These are phyloP conservation scores for Ramularia endophylla DNA, from an alignment of 2,329 filamentous ascomycete genomes.

Conservation along the genomic window DNA sequence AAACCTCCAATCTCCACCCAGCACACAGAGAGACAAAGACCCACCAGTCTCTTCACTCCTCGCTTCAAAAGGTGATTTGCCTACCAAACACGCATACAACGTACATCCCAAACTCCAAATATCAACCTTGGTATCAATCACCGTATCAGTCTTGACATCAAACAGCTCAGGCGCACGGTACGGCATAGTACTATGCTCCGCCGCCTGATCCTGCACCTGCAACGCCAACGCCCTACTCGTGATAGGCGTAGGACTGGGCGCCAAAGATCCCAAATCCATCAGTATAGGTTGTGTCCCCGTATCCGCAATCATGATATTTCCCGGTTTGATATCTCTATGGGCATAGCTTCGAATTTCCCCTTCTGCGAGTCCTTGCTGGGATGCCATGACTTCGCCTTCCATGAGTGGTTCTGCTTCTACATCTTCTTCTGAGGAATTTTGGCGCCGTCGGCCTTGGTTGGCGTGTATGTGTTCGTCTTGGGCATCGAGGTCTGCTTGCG, in stretches of 20 bases:
- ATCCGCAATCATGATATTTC: constrained; percentile 98
- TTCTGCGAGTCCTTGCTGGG: constrained; percentile 61
- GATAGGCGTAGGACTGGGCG: constrained; percentile 79
- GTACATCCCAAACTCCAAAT: constrained; percentile 98
- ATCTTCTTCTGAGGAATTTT: constrained; percentile 40
- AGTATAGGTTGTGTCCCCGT: constrained; percentile 82
- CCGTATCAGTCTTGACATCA: constrained; percentile 87
- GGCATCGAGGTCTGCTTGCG: constrained; percentile 46
- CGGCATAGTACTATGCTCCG: constrained; percentile 97
- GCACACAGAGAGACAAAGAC: constrained; percentile 82
- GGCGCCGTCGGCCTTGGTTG: constrained; percentile 38
- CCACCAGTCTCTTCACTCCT: constrained; percentile 94
- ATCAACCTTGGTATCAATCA: constrained; percentile 94
- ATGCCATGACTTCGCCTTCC: constrained; percentile 60
- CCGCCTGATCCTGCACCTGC: constrained; percentile 87
- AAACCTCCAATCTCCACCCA: constrained; percentile 94
- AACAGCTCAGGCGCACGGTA: constrained; percentile 97
- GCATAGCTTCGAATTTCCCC: constrained; percentile 75
- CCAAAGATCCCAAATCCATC: constrained; percentile 94
- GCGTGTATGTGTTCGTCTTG: constrained; percentile 43
- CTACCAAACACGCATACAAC: constrained; percentile 92
- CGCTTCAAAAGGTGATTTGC: constrained; percentile 95
- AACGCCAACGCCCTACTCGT: constrained; percentile 86
- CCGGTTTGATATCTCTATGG: constrained; percentile 95
- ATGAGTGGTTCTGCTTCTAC: constrained; percentile 79